A percentile compares a stretch with the other conserved stretches of the same genome.
These are phyloP conservation scores for Thymus mandschuricus DNA, from an alignment of 257 asterid genomes.

Conservation along the genomic window DNA sequence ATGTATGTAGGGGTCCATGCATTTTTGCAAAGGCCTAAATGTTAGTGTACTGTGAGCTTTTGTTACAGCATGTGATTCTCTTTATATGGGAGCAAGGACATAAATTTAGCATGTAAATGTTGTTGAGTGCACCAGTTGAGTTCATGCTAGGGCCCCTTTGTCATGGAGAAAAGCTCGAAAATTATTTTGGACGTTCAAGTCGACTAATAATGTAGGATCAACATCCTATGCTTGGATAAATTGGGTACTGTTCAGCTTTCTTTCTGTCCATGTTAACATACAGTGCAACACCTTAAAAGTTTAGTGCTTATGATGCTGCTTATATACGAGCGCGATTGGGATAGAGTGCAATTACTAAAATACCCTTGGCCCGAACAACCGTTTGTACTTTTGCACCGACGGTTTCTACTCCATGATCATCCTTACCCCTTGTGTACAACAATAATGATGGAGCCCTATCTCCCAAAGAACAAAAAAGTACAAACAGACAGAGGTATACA, in stretches of 20 bases:
- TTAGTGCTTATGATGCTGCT: no score
- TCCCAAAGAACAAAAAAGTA: no score
- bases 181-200: background rate
- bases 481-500: no score
- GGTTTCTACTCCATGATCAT: no score
- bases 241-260: background rate
- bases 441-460: no score
- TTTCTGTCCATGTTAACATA: background rate
- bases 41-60: conserved; percentile 12
- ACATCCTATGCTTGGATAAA: background rate
- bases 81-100: conserved; percentile 15
- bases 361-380: no score
- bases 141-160: background rate
- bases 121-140: conserved; percentile 1
- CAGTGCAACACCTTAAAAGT: no score
- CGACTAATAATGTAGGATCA: background rate
- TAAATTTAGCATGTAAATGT: conserved; percentile 14
- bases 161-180: background rate
- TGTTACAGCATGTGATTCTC: conserved; percentile 27
- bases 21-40: background rate
- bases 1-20: conserved; percentile 28
- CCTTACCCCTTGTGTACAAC: no score
- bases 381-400: no score
- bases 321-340: no score
- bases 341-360: no score